A percentile compares a stretch with the other conserved stretches of the same genome.
Evolutionary conservation across 176 grass and related monocot genomes (phyloP).

Genomic region (Hordeum vulgare): MorexV3_pseudomolecules_assembly NC_058522.1:193868393-193868892

Average conservation of each 20-base stretch:
- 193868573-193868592: constrained; percentile 96
- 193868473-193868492: constrained; percentile 99
- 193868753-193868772: constrained; percentile 97
- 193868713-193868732: constrained; percentile 91
- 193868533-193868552: constrained; percentile 95
- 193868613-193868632: constrained; percentile 98
- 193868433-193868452: not conserved
- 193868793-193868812: constrained; percentile 91
- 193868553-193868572: constrained; percentile 79
- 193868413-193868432: not conserved
- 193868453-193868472: not conserved
- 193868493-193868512: constrained; percentile 93
- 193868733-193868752: constrained; percentile 96
- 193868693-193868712: constrained; percentile 85
- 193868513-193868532: constrained; percentile 96
- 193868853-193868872: constrained; percentile 18
- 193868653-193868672: constrained; percentile 98
- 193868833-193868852: constrained; percentile 56
- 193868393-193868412: not conserved
- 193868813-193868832: constrained; percentile 93
- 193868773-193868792: constrained; percentile 97
- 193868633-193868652: constrained; percentile 97
- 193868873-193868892: constrained; percentile 18
- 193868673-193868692: constrained; percentile 81
- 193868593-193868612: constrained; percentile 96